Conservation (phyloP, 306 rosid genomes). For the Potentilla sterilis region DNA sequence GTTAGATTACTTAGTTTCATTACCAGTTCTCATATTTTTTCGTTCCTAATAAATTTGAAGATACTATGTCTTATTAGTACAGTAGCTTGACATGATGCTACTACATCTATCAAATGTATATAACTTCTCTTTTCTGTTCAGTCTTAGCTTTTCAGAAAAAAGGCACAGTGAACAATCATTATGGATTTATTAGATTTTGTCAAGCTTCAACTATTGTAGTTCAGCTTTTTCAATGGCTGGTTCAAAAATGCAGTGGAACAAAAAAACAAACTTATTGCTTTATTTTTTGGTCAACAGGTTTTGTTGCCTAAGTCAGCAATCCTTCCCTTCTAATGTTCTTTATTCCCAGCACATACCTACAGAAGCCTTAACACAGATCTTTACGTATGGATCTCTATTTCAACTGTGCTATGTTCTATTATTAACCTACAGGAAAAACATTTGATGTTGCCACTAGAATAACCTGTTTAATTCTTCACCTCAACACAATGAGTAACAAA, state of each 20-base stretch:
- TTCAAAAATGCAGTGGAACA: not conserved
- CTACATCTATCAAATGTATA: not conserved
- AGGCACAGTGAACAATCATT: not conserved
- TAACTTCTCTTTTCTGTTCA: not conserved
- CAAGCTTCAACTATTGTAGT: not conserved
- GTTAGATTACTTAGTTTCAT: not conserved
- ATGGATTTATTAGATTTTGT: too few species aligned
- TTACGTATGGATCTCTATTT: not conserved
- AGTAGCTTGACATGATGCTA: not conserved
- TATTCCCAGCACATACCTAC: not conserved
- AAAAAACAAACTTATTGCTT: too few species aligned
- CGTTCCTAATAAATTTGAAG: too few species aligned
- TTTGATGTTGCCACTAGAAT: not conserved
- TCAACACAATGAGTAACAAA: not conserved
- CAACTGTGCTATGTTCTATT: too few species aligned
- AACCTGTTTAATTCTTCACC: not conserved
- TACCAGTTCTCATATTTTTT: not conserved
- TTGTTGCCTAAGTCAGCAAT: not conserved
- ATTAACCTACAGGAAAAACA: not conserved
- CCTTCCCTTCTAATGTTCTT: not conserved
- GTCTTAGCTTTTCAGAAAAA: not conserved
- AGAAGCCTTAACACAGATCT: not conserved
- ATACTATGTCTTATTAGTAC: not conserved
- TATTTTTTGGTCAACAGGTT: not conserved
- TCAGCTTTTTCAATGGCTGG: not conserved